Percentiles rank a stretch among this genome's conserved stretches.
Conservation (phyloP, 202 grass and related monocot genomes). For the Panicum virgatum region DNA sequence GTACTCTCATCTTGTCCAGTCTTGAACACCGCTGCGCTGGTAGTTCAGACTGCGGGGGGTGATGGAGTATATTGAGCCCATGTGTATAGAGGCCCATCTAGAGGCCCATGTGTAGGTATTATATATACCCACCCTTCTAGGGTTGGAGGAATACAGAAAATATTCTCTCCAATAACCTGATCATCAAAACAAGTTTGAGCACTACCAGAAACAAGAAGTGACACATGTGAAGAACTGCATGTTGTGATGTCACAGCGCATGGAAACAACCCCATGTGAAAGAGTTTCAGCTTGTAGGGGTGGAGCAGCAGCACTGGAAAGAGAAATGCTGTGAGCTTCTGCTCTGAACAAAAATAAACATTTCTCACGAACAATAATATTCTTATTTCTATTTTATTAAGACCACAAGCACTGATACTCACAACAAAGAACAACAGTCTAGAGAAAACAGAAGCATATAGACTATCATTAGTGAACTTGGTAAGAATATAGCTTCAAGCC, state of each 20-base stretch:
- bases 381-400: not conserved
- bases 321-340: slow-evolving; percentile 4
- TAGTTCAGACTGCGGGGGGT: too few species aligned
- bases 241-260: slow-evolving; percentile 73
- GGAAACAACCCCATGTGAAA: slow-evolving; percentile 59
- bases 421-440: slow-evolving; percentile 16
- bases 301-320: slow-evolving; percentile 51
- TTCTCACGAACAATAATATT: slow-evolving; percentile 7
- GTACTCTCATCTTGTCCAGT: too few species aligned
- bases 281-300: slow-evolving; percentile 53
- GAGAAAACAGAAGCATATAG: slow-evolving; percentile 2
- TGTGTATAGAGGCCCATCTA: too few species aligned
- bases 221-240: slow-evolving; percentile 56
- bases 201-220: slow-evolving; percentile 67
- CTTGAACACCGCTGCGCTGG: too few species aligned
- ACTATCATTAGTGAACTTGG: not conserved
- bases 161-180: too few species aligned
- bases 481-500: not conserved
- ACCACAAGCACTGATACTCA: not conserved
- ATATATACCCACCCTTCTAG: too few species aligned
- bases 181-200: slow-evolving; percentile 67
- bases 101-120: too few species aligned
- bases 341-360: slow-evolving; percentile 15
- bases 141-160: too few species aligned
- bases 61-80: too few species aligned